These are phyloP conservation scores for Balakata baccata DNA, from an alignment of 345 rosid species.

Conservation along the genomic window DNA sequence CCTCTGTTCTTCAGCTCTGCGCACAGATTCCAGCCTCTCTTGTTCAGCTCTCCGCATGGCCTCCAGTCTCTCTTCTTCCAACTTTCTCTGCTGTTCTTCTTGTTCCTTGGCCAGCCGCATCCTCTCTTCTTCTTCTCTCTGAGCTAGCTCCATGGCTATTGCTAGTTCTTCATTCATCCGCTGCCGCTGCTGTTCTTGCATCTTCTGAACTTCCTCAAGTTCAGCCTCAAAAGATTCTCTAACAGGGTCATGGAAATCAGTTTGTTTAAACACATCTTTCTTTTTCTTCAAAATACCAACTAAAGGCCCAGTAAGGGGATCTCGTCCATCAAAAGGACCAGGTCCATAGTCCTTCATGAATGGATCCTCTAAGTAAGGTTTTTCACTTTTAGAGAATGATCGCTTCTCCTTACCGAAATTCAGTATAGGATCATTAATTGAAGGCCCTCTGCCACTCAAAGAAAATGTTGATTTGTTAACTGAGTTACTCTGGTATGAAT, in stretches of 20 bases:
- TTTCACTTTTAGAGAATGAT: conserved; percentile 55
- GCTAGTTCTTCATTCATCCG: conserved; percentile 76
- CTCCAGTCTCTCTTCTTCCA: conserved; percentile 88
- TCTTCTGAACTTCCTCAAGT: conserved; percentile 91
- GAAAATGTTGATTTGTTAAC: conserved; percentile 44
- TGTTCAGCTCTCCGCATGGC: conserved; percentile 89
- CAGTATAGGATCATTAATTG: conserved; percentile 46
- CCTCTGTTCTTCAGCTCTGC: conserved; percentile 76
- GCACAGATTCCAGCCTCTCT: conserved; percentile 67
- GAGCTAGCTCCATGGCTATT: conserved; percentile 74
- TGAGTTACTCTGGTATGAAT: conserved; percentile 37
- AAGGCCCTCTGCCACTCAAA: conserved; percentile 41
- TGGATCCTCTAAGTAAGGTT: conserved; percentile 64
- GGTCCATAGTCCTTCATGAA: conserved; percentile 55
- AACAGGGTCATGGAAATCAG: conserved; percentile 87
- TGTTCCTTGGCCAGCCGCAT: conserved; percentile 68
- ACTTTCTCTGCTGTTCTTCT: conserved; percentile 64
- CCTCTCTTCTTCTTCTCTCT: conserved; percentile 88
- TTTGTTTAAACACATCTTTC: conserved; percentile 65
- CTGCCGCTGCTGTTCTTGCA: conserved; percentile 89
- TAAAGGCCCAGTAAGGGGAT: conserved; percentile 63
- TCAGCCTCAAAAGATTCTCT: conserved; percentile 99
- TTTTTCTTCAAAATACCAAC: conserved; percentile 75
- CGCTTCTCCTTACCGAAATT: conserved; percentile 64
- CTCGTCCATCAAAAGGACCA: conserved; percentile 60